A percentile compares a stretch with the other conserved stretches of the same genome.
Conservation (phyloP, 192 early-diverging fungal genomes). For the Coemansia sp. region DNA sequence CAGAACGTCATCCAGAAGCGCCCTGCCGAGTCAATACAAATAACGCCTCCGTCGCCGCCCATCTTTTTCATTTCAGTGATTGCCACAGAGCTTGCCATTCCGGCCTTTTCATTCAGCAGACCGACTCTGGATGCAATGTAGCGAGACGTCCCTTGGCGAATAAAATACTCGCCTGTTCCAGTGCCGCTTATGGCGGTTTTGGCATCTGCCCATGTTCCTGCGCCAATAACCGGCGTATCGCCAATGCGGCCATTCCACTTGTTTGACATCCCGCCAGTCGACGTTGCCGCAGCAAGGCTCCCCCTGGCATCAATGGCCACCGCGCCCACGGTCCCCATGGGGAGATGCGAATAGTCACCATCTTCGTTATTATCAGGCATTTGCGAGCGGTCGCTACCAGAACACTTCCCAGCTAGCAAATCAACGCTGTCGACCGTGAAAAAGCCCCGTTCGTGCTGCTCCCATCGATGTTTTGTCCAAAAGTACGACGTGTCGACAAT, state of each 20-base stretch:
- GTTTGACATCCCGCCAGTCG: constrained; percentile 37
- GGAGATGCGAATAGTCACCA: constrained; percentile 20
- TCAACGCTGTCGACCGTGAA: not conserved
- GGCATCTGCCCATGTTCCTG: constrained; percentile 38
- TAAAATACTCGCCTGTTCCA: constrained; percentile 37
- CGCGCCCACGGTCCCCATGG: constrained; percentile 39
- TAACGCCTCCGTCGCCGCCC: constrained; percentile 38
- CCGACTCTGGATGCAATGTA: constrained; percentile 23
- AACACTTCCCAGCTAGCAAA: not conserved
- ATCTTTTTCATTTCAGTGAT: constrained; percentile 28
- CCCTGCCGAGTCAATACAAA: constrained; percentile 23
- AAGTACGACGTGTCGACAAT: constrained; percentile 35
- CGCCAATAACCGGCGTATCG: constrained; percentile 34
- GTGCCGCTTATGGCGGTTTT: constrained; percentile 24
- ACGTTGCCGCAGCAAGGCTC: constrained; percentile 32
- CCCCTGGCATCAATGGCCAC: constrained; percentile 28
- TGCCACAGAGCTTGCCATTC: constrained; percentile 9
- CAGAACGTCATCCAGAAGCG: constrained; percentile 23
- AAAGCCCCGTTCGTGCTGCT: constrained; percentile 35
- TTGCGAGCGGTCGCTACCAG: not conserved
- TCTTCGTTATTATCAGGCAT: not conserved
- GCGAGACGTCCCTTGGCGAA: constrained; percentile 20
- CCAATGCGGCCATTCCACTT: constrained; percentile 38
- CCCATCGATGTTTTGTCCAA: constrained; percentile 39
- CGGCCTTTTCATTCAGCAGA: constrained; percentile 20